Percentiles rank a stretch among this genome's conserved stretches.
These are phyloP conservation scores for Phoma sp. DNA, from an alignment of 2,329 filamentous ascomycete genomes.

Conservation along the genomic window DNA sequence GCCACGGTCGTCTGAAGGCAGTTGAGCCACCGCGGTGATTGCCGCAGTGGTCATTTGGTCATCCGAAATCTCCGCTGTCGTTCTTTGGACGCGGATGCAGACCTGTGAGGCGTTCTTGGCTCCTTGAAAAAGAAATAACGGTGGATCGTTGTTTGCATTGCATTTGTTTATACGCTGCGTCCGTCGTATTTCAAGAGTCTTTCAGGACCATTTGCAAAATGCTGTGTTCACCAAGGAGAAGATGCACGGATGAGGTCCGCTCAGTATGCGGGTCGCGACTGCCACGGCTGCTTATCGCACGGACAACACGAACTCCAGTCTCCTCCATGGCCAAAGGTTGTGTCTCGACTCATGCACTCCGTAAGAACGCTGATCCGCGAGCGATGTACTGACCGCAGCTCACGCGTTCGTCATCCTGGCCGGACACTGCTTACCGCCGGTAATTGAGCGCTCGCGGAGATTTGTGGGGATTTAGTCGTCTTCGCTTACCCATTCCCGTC, in stretches of 20 bases:
- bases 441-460: conserved; percentile 3
- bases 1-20: conserved; percentile 14
- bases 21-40: conserved; percentile 13
- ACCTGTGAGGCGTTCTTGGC: conserved; percentile 15
- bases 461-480: neutral
- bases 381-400: neutral
- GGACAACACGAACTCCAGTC: neutral
- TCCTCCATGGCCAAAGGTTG: neutral
- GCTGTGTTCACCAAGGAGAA: neutral
- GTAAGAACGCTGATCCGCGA: neutral
- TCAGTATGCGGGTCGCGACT: neutral
- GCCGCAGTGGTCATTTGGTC: neutral
- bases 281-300: neutral
- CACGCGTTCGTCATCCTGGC: neutral
- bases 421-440: conserved; percentile 1
- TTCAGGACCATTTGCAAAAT: no score
- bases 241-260: neutral
- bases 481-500: neutral
- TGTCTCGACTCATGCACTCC: neutral
- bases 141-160: no score
- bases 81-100: neutral
- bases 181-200: no score
- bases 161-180: no score
- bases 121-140: neutral
- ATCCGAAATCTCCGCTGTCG: conserved; percentile 13